Conservation (phyloP, 805 yeast genomes). For the Dipodascus albidus region DNA sequence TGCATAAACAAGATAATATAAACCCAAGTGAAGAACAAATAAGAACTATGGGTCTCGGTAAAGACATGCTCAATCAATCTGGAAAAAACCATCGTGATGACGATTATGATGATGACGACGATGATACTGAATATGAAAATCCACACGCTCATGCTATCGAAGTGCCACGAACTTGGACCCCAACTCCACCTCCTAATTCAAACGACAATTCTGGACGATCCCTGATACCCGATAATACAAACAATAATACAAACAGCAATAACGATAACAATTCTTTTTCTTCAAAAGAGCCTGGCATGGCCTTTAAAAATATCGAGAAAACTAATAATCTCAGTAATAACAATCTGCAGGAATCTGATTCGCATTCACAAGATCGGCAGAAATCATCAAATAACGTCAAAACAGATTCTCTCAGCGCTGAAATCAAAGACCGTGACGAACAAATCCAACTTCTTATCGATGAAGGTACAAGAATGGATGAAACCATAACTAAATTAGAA, state of each 20-base stretch:
- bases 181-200: neutral
- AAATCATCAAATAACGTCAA: conserved; percentile 1
- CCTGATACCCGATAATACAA: neutral
- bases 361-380: too few relatives aligned
- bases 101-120: conserved; percentile 4
- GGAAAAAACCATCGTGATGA: conserved; percentile 4
- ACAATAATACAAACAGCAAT: too few relatives aligned
- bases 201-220: neutral
- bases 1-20: conserved; percentile 3
- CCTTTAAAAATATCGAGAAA: neutral
- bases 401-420: conserved; percentile 1
- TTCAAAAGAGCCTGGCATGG: too few relatives aligned
- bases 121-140: conserved; percentile 4
- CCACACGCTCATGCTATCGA: neutral
- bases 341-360: too few relatives aligned
- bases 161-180: neutral
- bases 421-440: conserved; percentile 24
- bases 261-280: neutral
- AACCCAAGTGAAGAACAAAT: neutral
- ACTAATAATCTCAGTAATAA: too few relatives aligned
- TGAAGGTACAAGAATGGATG: conserved; percentile 41
- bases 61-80: neutral
- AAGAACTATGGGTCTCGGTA: neutral
- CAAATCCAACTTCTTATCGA: conserved; percentile 35
- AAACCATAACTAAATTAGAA: conserved; percentile 19